phyloP scores from a whole-genome alignment of 495 filamentous ascomycete genomes.

The Penicillium lividum region DNA sequence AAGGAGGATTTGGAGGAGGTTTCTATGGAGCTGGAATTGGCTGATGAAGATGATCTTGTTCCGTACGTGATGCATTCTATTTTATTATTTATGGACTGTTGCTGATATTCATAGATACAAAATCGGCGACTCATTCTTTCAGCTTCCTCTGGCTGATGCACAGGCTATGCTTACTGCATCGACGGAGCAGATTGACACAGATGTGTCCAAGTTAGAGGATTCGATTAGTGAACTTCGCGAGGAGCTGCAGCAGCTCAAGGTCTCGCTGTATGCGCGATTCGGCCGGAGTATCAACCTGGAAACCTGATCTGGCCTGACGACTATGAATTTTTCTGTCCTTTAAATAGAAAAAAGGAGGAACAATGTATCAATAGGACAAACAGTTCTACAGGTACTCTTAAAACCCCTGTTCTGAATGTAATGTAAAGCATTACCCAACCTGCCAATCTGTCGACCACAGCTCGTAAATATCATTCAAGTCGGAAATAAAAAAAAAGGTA shows the following conservation, averaged over 20 bases:
- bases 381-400: not conserved
- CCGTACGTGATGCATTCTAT: conserved; percentile 58
- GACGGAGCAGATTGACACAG: conserved; percentile 69
- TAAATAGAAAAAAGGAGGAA: not conserved
- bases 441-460: conserved; percentile 13
- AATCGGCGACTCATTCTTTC: conserved; percentile 93
- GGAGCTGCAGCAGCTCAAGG: conserved; percentile 85
- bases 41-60: conserved; percentile 90
- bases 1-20: conserved; percentile 97
- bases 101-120: conserved; percentile 70
- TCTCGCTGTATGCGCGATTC: conserved; percentile 89
- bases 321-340: conserved; percentile 1
- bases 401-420: not conserved
- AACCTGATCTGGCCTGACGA: conserved; percentile 49
- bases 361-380: not conserved
- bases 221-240: conserved; percentile 71
- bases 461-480: conserved; percentile 31
- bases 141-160: conserved; percentile 77
- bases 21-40: conserved; percentile 85
- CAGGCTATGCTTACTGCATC: conserved; percentile 77
- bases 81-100: not conserved
- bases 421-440: not conserved
- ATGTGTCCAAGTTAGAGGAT: conserved; percentile 75
- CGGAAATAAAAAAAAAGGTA: conserved; percentile 27
- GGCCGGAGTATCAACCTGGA: conserved; percentile 95